These are phyloP conservation scores for Ogataea philodendri DNA, from an alignment of 805 yeast genomes.

Conservation along the genomic window DNA sequence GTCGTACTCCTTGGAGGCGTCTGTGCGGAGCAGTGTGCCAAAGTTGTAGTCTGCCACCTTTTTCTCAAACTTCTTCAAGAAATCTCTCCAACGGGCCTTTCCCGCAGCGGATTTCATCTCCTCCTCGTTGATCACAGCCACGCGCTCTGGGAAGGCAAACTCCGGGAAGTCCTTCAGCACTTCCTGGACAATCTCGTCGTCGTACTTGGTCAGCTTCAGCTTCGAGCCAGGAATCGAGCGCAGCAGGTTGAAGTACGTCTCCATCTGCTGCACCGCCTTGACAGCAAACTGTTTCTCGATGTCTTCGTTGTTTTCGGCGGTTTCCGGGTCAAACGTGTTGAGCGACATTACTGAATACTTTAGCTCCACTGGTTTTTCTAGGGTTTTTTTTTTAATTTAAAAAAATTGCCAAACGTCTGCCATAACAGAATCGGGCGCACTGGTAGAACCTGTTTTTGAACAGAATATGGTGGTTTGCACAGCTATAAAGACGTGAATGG, in stretches of 20 bases:
- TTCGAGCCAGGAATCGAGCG: constrained; percentile 74
- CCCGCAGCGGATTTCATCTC: constrained; percentile 78
- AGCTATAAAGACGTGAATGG: too few relatives aligned
- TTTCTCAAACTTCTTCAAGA: constrained; percentile 77
- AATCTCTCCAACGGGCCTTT: constrained; percentile 88
- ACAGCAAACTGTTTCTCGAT: constrained; percentile 98
- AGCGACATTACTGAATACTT: too few relatives aligned
- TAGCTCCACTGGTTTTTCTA: too few relatives aligned
- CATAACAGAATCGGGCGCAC: constrained; percentile 7
- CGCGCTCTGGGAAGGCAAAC: constrained; percentile 57
- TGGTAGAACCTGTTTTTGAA: too few relatives aligned
- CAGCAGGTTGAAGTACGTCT: constrained; percentile 85
- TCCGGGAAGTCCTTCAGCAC: constrained; percentile 84
- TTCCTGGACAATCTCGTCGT: constrained; percentile 63
- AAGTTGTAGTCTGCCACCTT: constrained; percentile 87
- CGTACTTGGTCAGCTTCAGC: constrained; percentile 67
- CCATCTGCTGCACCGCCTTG: constrained; percentile 93
- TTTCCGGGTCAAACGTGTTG: constrained; percentile 58
- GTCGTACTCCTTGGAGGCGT: constrained; percentile 67
- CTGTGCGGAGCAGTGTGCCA: constrained; percentile 87
- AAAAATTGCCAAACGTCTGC: constrained; percentile 4
- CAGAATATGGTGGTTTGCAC: constrained; percentile 4
- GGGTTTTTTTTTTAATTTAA: constrained; percentile 1
- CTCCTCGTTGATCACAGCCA: constrained; percentile 64
- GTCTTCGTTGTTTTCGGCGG: constrained; percentile 91